These are phyloP conservation scores for Falciphora oryzae DNA, from an alignment of 2,329 filamentous ascomycete species.

Conservation along the genomic window DNA sequence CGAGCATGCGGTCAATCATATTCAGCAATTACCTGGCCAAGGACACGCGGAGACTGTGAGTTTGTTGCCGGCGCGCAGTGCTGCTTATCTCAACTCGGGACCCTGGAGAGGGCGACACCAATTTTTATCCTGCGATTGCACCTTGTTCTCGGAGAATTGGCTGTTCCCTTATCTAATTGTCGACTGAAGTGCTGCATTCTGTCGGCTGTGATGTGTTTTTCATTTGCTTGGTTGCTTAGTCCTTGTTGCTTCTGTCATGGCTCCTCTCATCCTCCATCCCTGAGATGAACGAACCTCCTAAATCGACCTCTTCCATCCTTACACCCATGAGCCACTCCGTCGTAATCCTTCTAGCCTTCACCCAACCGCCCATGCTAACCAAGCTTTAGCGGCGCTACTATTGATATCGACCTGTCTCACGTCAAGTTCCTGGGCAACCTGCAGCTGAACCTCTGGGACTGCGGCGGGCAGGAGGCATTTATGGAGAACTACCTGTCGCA, in stretches of 20 bases:
- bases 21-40: constrained; percentile 99
- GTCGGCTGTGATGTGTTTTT: background rate
- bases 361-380: background rate
- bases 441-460: constrained; percentile 97
- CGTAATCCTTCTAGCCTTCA: background rate
- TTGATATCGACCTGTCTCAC: constrained; percentile 96
- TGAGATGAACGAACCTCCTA: background rate
- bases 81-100: background rate
- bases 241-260: background rate
- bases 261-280: background rate
- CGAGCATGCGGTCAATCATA: constrained; percentile 97
- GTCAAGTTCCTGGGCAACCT: constrained; percentile 98
- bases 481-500: constrained; percentile 97
- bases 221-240: background rate
- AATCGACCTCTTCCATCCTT: background rate
- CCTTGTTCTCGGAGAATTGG: background rate
- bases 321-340: background rate
- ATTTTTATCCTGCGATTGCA: background rate
- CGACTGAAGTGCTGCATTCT: background rate
- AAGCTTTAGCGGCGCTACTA: constrained; percentile 72
- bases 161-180: background rate
- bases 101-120: background rate
- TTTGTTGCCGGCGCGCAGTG: constrained; percentile 11
- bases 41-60: constrained; percentile 77
- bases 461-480: constrained; percentile 96